Evolutionary conservation across 768 basidiomycete species (phyloP).

Genomic region (Cystofilobasidium ferigula): DNA sequence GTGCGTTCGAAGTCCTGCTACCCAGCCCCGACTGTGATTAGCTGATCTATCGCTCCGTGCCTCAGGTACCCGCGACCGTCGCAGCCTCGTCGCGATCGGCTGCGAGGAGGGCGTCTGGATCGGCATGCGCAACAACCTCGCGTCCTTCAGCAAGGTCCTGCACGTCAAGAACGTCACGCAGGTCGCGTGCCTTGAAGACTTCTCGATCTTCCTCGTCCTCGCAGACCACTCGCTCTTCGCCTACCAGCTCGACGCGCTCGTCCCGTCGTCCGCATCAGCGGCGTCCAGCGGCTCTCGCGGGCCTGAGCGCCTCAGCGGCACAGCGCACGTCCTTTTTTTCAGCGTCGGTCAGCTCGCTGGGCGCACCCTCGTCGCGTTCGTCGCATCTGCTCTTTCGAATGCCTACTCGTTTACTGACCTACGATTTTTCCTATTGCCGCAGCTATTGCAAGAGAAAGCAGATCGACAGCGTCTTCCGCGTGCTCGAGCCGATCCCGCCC

Average conservation of each 20-base stretch:
- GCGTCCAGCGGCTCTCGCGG: constrained; percentile 49
- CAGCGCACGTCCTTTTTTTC: constrained; percentile 90
- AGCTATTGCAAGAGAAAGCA: constrained; percentile 79
- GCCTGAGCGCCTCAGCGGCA: constrained; percentile 72
- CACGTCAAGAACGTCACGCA: constrained; percentile 90
- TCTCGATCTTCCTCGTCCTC: constrained; percentile 88
- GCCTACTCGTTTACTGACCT: neutral
- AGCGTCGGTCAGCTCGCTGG: constrained; percentile 77
- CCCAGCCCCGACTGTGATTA: neutral
- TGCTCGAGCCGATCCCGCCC: constrained; percentile 79
- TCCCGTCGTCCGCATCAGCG: constrained; percentile 56
- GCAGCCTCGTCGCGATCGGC: constrained; percentile 80
- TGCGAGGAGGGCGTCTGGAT: constrained; percentile 96
- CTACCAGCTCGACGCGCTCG: constrained; percentile 89
- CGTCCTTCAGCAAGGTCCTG: constrained; percentile 64
- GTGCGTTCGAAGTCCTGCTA: constrained; percentile 40
- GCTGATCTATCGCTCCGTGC: neutral
- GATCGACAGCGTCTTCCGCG: constrained; percentile 87
- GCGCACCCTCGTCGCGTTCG: constrained; percentile 57
- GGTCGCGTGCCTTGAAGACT: constrained; percentile 90
- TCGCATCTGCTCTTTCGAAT: neutral
- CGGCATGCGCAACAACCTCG: constrained; percentile 65
- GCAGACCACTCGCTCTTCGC: constrained; percentile 90
- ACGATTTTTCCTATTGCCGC: constrained; percentile 38
- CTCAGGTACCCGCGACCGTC: constrained; percentile 67